phyloP scores from a whole-genome alignment of 2,329 filamentous ascomycete species.

The Fusarium acutatum region DNA sequence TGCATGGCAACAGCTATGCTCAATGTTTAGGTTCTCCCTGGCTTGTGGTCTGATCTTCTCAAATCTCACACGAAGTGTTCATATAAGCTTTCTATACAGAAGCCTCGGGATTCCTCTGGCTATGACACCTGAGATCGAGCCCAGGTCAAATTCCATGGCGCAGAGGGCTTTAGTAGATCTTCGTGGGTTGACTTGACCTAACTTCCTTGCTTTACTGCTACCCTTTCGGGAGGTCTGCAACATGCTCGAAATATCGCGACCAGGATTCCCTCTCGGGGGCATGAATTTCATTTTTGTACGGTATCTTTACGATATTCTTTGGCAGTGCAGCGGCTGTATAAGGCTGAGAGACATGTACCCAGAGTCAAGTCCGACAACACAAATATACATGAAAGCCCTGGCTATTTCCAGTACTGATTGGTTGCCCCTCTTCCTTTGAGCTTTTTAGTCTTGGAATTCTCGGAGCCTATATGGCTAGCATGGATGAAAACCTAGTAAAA shows the following conservation, averaged over 20 bases:
- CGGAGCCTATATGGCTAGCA: too few relatives aligned
- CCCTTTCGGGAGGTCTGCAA: not conserved
- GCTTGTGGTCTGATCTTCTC: too few relatives aligned
- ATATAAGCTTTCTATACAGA: not conserved
- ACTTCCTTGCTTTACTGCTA: rapidly evolving
- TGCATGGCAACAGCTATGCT: too few relatives aligned
- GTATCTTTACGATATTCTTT: not conserved
- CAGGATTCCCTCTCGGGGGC: not conserved
- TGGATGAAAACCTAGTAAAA: too few relatives aligned
- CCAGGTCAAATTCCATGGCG: not conserved
- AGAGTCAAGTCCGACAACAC: rapidly evolving
- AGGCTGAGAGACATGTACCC: not conserved
- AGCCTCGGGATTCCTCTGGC: not conserved
- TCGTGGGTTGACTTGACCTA: not conserved
- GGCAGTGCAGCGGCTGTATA: not conserved
- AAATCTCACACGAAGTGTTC: not conserved
- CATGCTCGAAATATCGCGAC: not conserved
- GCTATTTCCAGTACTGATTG: too few relatives aligned
- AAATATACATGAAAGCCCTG: not conserved
- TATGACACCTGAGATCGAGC: too few relatives aligned
- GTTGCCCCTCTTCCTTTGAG: too few relatives aligned
- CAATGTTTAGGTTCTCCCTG: not conserved
- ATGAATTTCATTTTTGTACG: rapidly evolving
- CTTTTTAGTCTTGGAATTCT: too few relatives aligned
- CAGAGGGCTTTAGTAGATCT: too few relatives aligned